Base-by-base conservation (phyloP, 1,139 yeast genomes). In the Entelexis paramagnoliae region DNA sequence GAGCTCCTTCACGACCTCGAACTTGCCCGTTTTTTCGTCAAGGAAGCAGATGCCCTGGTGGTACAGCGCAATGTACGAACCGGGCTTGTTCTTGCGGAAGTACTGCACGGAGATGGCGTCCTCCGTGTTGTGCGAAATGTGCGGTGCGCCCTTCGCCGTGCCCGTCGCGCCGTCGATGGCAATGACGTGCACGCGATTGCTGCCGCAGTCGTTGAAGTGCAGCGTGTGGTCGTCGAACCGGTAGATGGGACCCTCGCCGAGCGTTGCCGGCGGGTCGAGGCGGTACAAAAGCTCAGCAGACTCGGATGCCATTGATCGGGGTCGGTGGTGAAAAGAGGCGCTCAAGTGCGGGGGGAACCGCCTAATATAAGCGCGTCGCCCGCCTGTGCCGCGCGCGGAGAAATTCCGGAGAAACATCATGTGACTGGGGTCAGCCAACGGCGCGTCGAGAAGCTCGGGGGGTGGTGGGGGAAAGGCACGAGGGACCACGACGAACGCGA, bases 1-100 rank as follows among this genome's bases (percentile, higher is more conserved):
- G 13, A 56, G 41, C 38, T 60, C 57, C 40, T 55, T 57, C 42
- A 66, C 50, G 9, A 63, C 55, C 11, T 63, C 62, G 41, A 66
- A 54, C 43, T 62, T 55, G 19, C 69, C 69, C 6, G 68, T 64
- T 26, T 54, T 48, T 53, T 66, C 69, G 53, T 66, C 65, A 16
- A 56, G 46, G 22, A 46, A 30, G 28, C 55, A 60, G 40, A 56
- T 48, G 13, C 59, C 59, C 26, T 51, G 50, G 36, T 38, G 51
- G 49, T 51, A 53, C 29, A 52, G 50, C 29, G 51, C 50, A 29
- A 57, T 50, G 41, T 53, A 56, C 6, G 45, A 41, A 11, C 53
- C 60, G 4, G 54, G 55, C 33, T 48, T 48, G 51, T 46, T 33
- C 11, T 48, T 33, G 46, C 55, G 51, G 51, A 56, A 56, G 46